A percentile compares a stretch with the other conserved stretches of the same genome.
phyloP scores from a whole-genome alignment of 805 yeast genomes.

The Pichia ethanolica region DNA sequence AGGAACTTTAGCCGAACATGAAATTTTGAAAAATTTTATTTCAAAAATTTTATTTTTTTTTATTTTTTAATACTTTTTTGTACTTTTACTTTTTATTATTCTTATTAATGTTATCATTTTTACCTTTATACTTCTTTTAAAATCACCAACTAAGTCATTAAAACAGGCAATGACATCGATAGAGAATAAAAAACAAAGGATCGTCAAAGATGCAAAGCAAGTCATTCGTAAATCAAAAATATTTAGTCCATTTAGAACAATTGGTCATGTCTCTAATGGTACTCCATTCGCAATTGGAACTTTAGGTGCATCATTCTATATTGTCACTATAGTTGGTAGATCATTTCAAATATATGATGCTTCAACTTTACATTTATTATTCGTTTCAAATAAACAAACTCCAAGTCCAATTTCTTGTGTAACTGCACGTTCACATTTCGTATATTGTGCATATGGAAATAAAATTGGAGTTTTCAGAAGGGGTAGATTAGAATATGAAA shows the following conservation, averaged over 20 bases:
- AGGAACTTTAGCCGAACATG: slow-evolving; percentile 2
- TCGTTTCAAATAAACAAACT: slow-evolving; percentile 79
- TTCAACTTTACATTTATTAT: slow-evolving; percentile 72
- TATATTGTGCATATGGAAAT: slow-evolving; percentile 68
- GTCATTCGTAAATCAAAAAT: slow-evolving; percentile 41
- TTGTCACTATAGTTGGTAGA: slow-evolving; percentile 84
- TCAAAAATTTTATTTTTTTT: not conserved
- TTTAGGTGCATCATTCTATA: slow-evolving; percentile 78
- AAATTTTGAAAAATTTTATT: not conserved
- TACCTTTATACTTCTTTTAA: too few species aligned
- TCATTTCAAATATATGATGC: slow-evolving; percentile 92
- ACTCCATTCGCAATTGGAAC: slow-evolving; percentile 84
- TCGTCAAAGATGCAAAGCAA: not conserved
- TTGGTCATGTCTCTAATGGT: slow-evolving; percentile 86
- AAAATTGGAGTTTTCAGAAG: slow-evolving; percentile 73
- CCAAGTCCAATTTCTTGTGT: slow-evolving; percentile 60
- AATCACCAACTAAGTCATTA: not conserved
- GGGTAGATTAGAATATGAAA: slow-evolving; percentile 54
- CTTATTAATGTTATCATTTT: too few species aligned
- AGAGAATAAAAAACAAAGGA: slow-evolving; percentile 9
- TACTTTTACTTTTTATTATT: too few species aligned
- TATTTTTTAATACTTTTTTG: not conserved
- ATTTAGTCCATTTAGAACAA: slow-evolving; percentile 77
- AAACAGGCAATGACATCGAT: not conserved
- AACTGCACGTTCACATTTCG: slow-evolving; percentile 76